These are phyloP conservation scores for Pleoardoris graminearum DNA, from an alignment of 2,329 filamentous ascomycete species.

Conservation along the genomic window DNA sequence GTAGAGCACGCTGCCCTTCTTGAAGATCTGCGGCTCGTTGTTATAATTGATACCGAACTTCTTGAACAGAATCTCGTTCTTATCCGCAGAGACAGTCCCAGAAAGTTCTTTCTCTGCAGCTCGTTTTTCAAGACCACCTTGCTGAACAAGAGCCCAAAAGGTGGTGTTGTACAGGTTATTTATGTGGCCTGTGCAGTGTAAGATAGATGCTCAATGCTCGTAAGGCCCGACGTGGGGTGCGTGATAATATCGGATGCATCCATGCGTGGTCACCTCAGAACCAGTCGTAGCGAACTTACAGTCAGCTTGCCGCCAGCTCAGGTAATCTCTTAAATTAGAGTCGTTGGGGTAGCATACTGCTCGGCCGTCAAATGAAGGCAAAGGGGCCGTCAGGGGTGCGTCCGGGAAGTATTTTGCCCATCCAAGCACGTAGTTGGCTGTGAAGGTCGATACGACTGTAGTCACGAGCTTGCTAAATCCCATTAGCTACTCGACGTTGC, in stretches of 20 bases:
- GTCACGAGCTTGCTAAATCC: slow-evolving; percentile 78
- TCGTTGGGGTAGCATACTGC: slow-evolving; percentile 87
- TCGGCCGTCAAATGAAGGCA: slow-evolving; percentile 90
- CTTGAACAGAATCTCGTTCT: slow-evolving; percentile 94
- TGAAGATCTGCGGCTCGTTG: slow-evolving; percentile 88
- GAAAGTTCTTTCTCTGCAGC: slow-evolving; percentile 81
- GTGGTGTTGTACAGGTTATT: slow-evolving; percentile 99
- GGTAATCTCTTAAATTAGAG: slow-evolving; percentile 85
- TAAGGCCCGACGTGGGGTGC: background rate
- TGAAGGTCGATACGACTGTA: slow-evolving; percentile 91
- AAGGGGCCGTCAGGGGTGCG: slow-evolving; percentile 68
- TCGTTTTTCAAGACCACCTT: slow-evolving; percentile 72
- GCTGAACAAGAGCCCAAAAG: slow-evolving; percentile 86
- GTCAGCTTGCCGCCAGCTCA: slow-evolving; percentile 96
- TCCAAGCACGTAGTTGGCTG: slow-evolving; percentile 80
- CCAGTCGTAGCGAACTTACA: slow-evolving; percentile 61
- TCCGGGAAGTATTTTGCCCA: slow-evolving; percentile 79
- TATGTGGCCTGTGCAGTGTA: slow-evolving; percentile 71
- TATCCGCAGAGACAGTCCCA: slow-evolving; percentile 81
- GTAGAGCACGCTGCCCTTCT: slow-evolving; percentile 89
- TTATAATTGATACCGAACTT: slow-evolving; percentile 96
- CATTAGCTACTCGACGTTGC: slow-evolving; percentile 19
- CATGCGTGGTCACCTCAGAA: background rate
- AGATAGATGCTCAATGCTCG: slow-evolving; percentile 8
- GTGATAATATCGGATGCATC: slow-evolving; percentile 1